Evolutionary conservation across 768 basidiomycete species (phyloP), one percentile per base, ranked within the genome.

Genomic region (Xerocomellus intermedius): DNA sequence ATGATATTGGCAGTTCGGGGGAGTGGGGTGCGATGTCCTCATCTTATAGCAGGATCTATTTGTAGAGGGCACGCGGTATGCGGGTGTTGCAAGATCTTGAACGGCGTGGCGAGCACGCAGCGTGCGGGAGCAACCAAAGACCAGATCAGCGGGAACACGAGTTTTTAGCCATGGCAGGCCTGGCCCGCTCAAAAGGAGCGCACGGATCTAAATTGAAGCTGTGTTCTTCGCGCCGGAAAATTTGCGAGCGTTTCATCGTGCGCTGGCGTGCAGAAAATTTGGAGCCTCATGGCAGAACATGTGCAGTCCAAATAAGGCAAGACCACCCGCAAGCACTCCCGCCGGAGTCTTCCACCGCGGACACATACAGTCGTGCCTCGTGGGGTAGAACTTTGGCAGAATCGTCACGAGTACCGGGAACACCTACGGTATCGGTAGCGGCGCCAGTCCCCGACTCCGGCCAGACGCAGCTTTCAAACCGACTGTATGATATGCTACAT

Each of bases 101-200:
- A 60, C 48, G 56, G 71, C 69, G 69, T 71, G 71, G 63, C 43
- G 54, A 57, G 62, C 54, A 50, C 54, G 45, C 44, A 43, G 65
- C 65, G 65, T 71, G 67, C 51, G 54, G 22, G 52, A 42, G 43
- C 51, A 42, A 54, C 38, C 30, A 53, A 57, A 42, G 47, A 54
- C 52, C 48, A 57, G 47, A 47, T 47, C 55, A 61, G 68, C 61
- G 62, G 58, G 54, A 44, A 62, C 63, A 71, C 69, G 68, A 64
- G 64, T 57, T 48, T 58, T 45, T 39, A 19, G 13, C 35, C 44
- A 6, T 26, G 26, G 30, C 30, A 30, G 9, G 10, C 26, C 26
- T 56, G 53, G 60, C 33, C 69, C 66, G 61, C 60, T 66, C 60
- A 66, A 64, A 68, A 52, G 14, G 58, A 65, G 50, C 48, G 51